phyloP scores from a whole-genome alignment of 2,329 filamentous ascomycete genomes.

The Hypomyces rosellus region DNA sequence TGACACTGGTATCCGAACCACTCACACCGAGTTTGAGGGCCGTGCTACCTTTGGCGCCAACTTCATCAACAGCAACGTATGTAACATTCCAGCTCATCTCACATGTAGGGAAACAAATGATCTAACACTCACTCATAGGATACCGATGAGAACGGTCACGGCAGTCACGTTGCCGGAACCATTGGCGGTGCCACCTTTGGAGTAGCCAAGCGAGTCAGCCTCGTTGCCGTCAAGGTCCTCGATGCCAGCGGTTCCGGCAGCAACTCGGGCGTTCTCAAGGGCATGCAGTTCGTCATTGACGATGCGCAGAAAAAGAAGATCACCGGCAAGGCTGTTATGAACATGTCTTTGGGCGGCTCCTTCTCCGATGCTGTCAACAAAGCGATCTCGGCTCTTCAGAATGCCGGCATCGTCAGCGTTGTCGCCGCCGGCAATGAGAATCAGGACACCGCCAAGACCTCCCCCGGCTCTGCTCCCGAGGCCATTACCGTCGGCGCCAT shows the following conservation, averaged over 20 bases:
- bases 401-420: constrained; percentile 48
- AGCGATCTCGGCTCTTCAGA: constrained; percentile 44
- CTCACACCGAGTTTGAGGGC: constrained; percentile 51
- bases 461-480: constrained; percentile 48
- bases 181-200: constrained; percentile 55
- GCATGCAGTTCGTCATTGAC: constrained; percentile 50
- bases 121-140: constrained; percentile 25
- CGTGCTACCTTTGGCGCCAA: constrained; percentile 49
- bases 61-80: constrained; percentile 41
- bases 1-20: constrained; percentile 55
- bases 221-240: constrained; percentile 58
- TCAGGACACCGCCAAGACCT: constrained; percentile 43
- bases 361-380: constrained; percentile 45
- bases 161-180: constrained; percentile 58
- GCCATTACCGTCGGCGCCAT: constrained; percentile 57
- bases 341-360: constrained; percentile 55
- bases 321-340: constrained; percentile 52
- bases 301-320: constrained; percentile 37
- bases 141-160: constrained; percentile 56
- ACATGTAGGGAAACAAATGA: neutral
- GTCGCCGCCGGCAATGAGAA: constrained; percentile 57
- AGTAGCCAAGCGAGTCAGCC: constrained; percentile 51
- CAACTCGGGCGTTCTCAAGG: constrained; percentile 44
- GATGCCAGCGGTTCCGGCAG: constrained; percentile 33
- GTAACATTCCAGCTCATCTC: constrained; percentile 17